phyloP scores from a whole-genome alignment of 1,284 basidiomycete genomes.

The Inonotus hispidus region DNA sequence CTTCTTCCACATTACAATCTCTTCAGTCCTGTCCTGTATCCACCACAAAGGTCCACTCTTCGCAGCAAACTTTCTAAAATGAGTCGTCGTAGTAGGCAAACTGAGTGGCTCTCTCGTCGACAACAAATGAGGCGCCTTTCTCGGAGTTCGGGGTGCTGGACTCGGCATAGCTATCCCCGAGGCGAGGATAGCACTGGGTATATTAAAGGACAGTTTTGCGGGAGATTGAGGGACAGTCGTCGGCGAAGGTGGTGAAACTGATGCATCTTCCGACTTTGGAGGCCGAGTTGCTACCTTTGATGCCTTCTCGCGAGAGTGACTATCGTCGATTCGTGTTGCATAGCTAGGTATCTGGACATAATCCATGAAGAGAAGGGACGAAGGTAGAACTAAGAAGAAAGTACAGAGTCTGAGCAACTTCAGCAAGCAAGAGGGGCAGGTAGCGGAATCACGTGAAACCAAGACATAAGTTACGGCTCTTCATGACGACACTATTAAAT shows the following conservation, averaged over 20 bases:
- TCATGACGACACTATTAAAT: too few relatives aligned
- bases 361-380: conserved; percentile 23
- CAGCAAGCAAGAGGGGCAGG: too few relatives aligned
- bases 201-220: conserved; percentile 19
- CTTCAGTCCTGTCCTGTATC: conserved; percentile 72
- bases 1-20: conserved; percentile 66
- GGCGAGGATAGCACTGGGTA: conserved; percentile 20
- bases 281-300: conserved; percentile 33
- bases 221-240: conserved; percentile 11
- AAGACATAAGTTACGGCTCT: too few relatives aligned
- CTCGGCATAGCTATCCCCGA: conserved; percentile 20
- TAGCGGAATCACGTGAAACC: too few relatives aligned
- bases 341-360: conserved; percentile 47
- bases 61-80: conserved; percentile 68
- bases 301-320: conserved; percentile 30
- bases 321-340: conserved; percentile 35
- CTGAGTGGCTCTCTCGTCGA: conserved; percentile 59
- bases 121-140: conserved; percentile 30
- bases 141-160: conserved; percentile 25
- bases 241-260: conserved; percentile 8
- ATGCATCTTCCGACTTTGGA: conserved; percentile 10
- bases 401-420: too few relatives aligned
- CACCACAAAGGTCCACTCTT: conserved; percentile 67
- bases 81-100: conserved; percentile 62
- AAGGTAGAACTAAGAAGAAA: neutral